Conservation (phyloP, 2,329 filamentous ascomycete genomes). For the Penicillium sumatraense region DNA sequence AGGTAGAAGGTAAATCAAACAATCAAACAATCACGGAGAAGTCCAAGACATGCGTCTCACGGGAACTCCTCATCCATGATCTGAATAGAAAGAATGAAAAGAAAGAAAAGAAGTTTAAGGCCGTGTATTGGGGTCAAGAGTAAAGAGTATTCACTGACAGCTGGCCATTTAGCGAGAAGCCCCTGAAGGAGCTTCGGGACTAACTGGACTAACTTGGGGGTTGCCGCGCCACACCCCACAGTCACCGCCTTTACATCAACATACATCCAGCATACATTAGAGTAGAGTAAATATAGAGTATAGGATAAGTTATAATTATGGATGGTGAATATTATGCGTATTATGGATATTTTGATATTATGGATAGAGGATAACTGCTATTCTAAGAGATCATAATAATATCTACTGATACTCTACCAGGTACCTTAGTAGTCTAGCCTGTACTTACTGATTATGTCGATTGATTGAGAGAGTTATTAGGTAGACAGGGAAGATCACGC, state of each 20-base stretch:
- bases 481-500: slow-evolving; percentile 26
- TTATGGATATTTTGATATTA: too few species aligned
- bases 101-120: slow-evolving; percentile 18
- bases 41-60: slow-evolving; percentile 32
- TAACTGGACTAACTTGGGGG: slow-evolving; percentile 28
- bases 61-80: slow-evolving; percentile 31
- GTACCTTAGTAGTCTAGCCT: too few species aligned
- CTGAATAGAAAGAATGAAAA: slow-evolving; percentile 25
- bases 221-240: slow-evolving; percentile 31
- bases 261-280: too few species aligned
- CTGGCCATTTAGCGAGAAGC: slow-evolving; percentile 33
- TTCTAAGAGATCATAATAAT: too few species aligned
- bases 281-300: too few species aligned
- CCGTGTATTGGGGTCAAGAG: slow-evolving; percentile 6
- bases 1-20: too few species aligned
- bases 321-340: too few species aligned
- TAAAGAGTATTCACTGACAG: slow-evolving; percentile 25
- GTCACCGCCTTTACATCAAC: slow-evolving; percentile 29
- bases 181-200: slow-evolving; percentile 32
- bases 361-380: too few species aligned
- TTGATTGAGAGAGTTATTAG: slow-evolving; percentile 33
- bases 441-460: slow-evolving; percentile 32
- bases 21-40: slow-evolving; percentile 19
- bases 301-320: too few species aligned
- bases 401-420: too few species aligned